phyloP scores from a whole-genome alignment of 495 filamentous ascomycete species.

The Neurospora africana region DNA sequence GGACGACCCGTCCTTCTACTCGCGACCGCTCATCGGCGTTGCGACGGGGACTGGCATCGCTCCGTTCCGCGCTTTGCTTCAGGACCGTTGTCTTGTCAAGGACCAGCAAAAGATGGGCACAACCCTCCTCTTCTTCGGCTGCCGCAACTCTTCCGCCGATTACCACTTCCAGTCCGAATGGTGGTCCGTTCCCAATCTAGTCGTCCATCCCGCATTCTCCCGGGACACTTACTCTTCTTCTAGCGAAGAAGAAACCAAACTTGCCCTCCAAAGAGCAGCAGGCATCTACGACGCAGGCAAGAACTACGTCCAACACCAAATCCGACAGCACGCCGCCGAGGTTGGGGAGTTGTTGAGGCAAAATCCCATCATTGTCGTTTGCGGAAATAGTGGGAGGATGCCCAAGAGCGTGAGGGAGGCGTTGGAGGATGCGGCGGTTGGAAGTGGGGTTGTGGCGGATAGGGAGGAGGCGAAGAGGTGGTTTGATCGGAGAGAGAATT shows the following conservation, averaged over 20 bases:
- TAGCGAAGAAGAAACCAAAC: slow-evolving; percentile 35
- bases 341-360: slow-evolving; percentile 47
- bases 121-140: slow-evolving; percentile 63
- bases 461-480: slow-evolving; percentile 20
- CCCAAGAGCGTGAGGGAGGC: slow-evolving; percentile 78
- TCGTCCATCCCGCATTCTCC: slow-evolving; percentile 74
- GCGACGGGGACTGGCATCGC: slow-evolving; percentile 88
- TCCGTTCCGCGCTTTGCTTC: slow-evolving; percentile 70
- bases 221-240: slow-evolving; percentile 25
- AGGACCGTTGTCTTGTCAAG: slow-evolving; percentile 41
- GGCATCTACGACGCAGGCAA: slow-evolving; percentile 30
- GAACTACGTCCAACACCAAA: slow-evolving; percentile 87
- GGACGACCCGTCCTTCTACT: neutral
- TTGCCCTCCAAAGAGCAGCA: neutral
- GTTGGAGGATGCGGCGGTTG: slow-evolving; percentile 56
- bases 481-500: slow-evolving; percentile 10
- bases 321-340: slow-evolving; percentile 47
- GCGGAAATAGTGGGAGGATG: slow-evolving; percentile 80
- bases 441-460: slow-evolving; percentile 14
- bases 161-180: slow-evolving; percentile 77
- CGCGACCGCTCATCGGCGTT: slow-evolving; percentile 61
- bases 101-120: slow-evolving; percentile 12
- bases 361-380: slow-evolving; percentile 49
- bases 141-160: slow-evolving; percentile 60
- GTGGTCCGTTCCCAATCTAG: slow-evolving; percentile 33